Conservation (phyloP, 306 rosid genomes). For the Crotalaria pallida region DNA sequence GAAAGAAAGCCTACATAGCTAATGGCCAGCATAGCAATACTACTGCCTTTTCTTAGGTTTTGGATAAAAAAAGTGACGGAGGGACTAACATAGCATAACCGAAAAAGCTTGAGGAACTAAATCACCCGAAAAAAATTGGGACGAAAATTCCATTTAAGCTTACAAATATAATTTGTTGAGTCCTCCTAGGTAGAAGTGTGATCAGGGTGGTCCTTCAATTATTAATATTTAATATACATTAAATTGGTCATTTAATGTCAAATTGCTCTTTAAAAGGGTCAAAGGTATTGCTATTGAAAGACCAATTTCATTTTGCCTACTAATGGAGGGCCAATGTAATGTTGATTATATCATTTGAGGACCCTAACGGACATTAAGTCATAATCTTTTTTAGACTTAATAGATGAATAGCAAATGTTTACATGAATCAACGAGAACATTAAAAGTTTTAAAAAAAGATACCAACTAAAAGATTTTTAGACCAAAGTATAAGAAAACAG, state of each 20-base stretch:
- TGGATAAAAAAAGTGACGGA: too few species aligned
- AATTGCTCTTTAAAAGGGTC: not conserved
- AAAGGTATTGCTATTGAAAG: not conserved
- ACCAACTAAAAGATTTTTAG: not conserved
- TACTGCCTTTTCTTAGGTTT: too few species aligned
- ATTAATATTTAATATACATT: not conserved
- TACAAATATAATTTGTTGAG: not conserved
- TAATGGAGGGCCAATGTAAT: too few species aligned
- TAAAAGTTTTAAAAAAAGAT: too few species aligned
- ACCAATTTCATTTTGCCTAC: not conserved
- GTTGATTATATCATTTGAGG: not conserved
- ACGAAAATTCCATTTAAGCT: too few species aligned
- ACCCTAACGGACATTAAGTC: not conserved
- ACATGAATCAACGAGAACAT: not conserved
- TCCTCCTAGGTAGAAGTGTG: not conserved
- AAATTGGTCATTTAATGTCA: not conserved
- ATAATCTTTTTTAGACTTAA: not conserved
- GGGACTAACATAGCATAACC: too few species aligned
- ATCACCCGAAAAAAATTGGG: too few species aligned
- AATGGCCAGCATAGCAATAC: too few species aligned
- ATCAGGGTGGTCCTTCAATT: not conserved
- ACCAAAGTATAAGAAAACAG: too few species aligned
- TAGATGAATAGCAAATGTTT: not conserved
- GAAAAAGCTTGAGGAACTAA: too few species aligned
- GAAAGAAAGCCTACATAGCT: too few species aligned